Percentiles rank a stretch among this genome's conserved stretches.
Conservation (phyloP, 2,329 filamentous ascomycete species). For the Gyromitra esculenta region DNA sequence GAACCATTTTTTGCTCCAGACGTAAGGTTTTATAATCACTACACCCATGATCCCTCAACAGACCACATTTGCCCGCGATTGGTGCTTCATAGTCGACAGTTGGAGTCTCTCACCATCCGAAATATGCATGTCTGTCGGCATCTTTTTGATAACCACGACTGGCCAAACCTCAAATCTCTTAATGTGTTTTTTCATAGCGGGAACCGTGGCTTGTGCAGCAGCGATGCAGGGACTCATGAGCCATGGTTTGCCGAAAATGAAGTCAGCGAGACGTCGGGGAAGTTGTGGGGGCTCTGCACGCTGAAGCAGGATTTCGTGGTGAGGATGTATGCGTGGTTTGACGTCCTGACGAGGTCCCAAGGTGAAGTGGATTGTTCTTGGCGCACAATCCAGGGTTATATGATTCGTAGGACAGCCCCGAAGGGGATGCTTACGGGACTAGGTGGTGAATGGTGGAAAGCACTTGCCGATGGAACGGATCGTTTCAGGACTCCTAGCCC, state of each 20-base stretch:
- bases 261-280: constrained; percentile 37
- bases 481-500: constrained; percentile 44
- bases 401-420: constrained; percentile 38
- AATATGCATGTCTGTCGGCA: constrained; percentile 51
- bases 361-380: constrained; percentile 38
- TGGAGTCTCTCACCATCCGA: constrained; percentile 53
- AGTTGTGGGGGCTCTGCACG: constrained; percentile 37
- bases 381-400: constrained; percentile 33
- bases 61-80: constrained; percentile 58
- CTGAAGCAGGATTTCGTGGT: constrained; percentile 38
- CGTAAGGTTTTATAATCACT: constrained; percentile 51
- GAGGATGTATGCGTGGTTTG: constrained; percentile 44
- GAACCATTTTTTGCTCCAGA: constrained; percentile 49
- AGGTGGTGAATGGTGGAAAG: constrained; percentile 45
- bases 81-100: constrained; percentile 36
- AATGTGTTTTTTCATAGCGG: constrained; percentile 48
- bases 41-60: constrained; percentile 57
- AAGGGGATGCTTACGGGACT: constrained; percentile 10
- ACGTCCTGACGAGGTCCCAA: constrained; percentile 21
- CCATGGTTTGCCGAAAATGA: constrained; percentile 44
- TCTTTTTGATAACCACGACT: constrained; percentile 48
- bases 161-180: constrained; percentile 45
- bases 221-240: constrained; percentile 39
- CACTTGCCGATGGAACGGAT: constrained; percentile 36
- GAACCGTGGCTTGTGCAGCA: constrained; percentile 47